Evolutionary conservation across 1,139 yeast species (phyloP).

Genomic region (Diutina pseudorugosa): DNA sequence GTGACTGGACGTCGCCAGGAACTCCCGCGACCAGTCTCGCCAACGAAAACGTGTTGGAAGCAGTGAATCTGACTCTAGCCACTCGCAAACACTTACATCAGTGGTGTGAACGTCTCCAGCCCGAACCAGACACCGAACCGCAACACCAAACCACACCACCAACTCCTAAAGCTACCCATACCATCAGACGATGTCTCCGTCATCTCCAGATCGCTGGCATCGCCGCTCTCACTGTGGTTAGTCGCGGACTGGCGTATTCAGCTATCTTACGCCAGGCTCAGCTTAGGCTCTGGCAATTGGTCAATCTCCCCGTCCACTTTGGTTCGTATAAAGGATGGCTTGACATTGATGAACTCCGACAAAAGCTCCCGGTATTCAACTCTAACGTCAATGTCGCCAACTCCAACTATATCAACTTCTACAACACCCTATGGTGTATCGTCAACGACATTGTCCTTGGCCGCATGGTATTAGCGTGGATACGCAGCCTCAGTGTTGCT

Average conservation of each 20-base stretch:
- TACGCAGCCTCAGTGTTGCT: not conserved
- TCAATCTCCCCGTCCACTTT: slow-evolving; percentile 76
- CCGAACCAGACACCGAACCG: not conserved
- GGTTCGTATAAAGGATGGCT: slow-evolving; percentile 34
- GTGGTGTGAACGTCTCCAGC: not conserved
- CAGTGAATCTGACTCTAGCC: not conserved
- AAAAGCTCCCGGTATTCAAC: slow-evolving; percentile 23
- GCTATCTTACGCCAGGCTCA: slow-evolving; percentile 72
- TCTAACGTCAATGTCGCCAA: slow-evolving; percentile 30
- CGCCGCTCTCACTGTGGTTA: not conserved
- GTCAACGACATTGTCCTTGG: slow-evolving; percentile 77
- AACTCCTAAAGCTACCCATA: not conserved
- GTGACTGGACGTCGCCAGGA: not conserved
- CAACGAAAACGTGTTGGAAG: not conserved
- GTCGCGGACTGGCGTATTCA: not conserved
- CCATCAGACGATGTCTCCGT: not conserved
- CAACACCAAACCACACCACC: not conserved
- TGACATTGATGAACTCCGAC: slow-evolving; percentile 12
- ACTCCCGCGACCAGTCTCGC: not conserved
- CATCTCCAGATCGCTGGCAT: not conserved
- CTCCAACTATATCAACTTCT: slow-evolving; percentile 77
- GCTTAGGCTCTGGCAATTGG: slow-evolving; percentile 61
- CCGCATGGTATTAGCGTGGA: not conserved
- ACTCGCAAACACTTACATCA: not conserved
- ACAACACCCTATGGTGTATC: slow-evolving; percentile 82